These are phyloP conservation scores for Nannochloropsis gaditana DNA, from an alignment of 108 stramenopile species.

Conservation along the genomic window DNA sequence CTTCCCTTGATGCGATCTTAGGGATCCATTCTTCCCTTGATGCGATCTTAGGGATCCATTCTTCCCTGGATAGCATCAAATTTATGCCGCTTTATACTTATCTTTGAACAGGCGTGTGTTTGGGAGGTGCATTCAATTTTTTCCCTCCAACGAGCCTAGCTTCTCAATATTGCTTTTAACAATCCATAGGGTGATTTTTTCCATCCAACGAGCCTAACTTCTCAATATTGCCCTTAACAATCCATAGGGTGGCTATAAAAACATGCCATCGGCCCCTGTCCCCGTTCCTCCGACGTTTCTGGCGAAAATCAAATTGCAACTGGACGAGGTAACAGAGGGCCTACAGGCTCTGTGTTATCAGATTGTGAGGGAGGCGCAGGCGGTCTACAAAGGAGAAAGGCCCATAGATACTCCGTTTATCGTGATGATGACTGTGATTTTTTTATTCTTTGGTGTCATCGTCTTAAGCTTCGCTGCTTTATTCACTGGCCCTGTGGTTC, in stretches of 20 bases:
- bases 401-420: background rate
- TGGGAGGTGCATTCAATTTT: too few species aligned
- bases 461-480: background rate
- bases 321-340: background rate
- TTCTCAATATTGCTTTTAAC: background rate
- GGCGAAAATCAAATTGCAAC: background rate
- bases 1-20: too few species aligned
- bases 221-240: background rate
- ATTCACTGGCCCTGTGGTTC: background rate
- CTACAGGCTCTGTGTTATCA: background rate
- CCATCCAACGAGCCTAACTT: too few species aligned
- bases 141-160: too few species aligned
- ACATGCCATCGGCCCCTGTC: background rate
- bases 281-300: background rate
- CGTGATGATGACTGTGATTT: background rate
- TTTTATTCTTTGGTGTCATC: background rate
- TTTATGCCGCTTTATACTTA: too few species aligned
- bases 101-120: too few species aligned
- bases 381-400: constrained; percentile 3
- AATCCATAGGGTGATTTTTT: background rate
- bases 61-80: too few species aligned
- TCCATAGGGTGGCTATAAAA: background rate
- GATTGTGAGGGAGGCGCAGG: background rate
- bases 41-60: too few species aligned
- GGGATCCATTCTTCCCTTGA: too few species aligned